Conservation (phyloP, 2,329 filamentous ascomycete species). For the Hansfordia pulvinata region DNA sequence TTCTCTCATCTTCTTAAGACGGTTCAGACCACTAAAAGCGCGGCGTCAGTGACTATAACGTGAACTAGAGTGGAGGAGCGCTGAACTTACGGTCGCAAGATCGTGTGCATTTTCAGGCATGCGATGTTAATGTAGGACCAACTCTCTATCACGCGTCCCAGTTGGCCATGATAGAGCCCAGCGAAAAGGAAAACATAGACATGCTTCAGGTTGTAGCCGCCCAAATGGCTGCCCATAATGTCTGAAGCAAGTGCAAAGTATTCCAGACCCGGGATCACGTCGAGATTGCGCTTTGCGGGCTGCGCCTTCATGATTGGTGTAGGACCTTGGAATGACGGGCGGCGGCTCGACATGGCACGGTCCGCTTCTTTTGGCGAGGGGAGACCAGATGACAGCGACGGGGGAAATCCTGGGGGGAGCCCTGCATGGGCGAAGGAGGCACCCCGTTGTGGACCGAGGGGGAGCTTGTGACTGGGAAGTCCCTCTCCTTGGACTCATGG, state of each 20-base stretch:
- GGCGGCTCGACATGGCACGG: slow-evolving; percentile 28
- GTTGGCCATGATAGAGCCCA: slow-evolving; percentile 77
- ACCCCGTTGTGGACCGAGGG: slow-evolving; percentile 33
- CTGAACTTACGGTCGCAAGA: slow-evolving; percentile 58
- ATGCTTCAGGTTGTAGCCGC: slow-evolving; percentile 66
- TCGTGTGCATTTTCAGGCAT: slow-evolving; percentile 48
- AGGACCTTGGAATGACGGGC: slow-evolving; percentile 35
- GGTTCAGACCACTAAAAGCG: slow-evolving; percentile 29
- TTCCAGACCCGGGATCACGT: slow-evolving; percentile 76
- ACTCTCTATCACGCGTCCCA: slow-evolving; percentile 78
- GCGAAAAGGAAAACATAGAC: slow-evolving; percentile 78
- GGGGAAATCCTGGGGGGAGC: slow-evolving; percentile 35
- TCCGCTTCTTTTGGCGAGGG: slow-evolving; percentile 40
- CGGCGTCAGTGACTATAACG: slow-evolving; percentile 2
- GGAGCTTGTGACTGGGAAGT: slow-evolving; percentile 20
- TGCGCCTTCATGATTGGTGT: slow-evolving; percentile 13
- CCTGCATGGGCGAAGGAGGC: slow-evolving; percentile 36
- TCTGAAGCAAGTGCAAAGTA: slow-evolving; percentile 82
- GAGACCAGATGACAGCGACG: slow-evolving; percentile 33
- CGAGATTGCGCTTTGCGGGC: slow-evolving; percentile 48
- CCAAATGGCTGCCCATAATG: slow-evolving; percentile 71
- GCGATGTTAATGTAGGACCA: slow-evolving; percentile 48
- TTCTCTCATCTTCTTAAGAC: slow-evolving; percentile 26
- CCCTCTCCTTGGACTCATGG: slow-evolving; percentile 26
- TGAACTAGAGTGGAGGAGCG: background rate